Conservation (phyloP, 805 yeast genomes). For the Nematodospora valgi region DNA sequence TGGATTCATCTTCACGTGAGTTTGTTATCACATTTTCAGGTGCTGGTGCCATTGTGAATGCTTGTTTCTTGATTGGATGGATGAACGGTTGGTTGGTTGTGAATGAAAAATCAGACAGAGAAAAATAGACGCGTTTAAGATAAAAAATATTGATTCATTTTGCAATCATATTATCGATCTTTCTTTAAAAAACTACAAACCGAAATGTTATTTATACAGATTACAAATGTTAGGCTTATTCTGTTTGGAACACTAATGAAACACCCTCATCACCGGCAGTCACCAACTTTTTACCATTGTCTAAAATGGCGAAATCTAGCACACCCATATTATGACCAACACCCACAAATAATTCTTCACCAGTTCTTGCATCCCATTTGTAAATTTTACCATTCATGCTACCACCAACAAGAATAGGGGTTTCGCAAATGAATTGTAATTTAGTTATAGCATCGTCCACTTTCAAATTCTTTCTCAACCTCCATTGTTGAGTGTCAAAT, state of each 20-base stretch:
- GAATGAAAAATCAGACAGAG: too few relatives aligned
- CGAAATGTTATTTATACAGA: too few relatives aligned
- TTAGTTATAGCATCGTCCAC: constrained; percentile 84
- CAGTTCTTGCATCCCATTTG: constrained; percentile 88
- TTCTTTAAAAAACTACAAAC: too few relatives aligned
- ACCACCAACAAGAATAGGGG: constrained; percentile 63
- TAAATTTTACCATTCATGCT: constrained; percentile 84
- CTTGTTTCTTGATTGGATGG: too few relatives aligned
- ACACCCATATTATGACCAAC: constrained; percentile 95
- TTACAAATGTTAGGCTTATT: too few relatives aligned
- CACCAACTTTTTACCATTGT: constrained; percentile 63
- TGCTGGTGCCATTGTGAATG: background rate
- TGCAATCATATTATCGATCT: too few relatives aligned
- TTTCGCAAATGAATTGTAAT: constrained; percentile 57
- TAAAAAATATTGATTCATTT: too few relatives aligned
- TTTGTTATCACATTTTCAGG: background rate
- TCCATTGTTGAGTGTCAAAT: constrained; percentile 84
- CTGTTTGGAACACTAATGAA: constrained; percentile 62
- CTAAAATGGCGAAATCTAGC: constrained; percentile 73
- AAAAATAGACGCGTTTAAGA: background rate
- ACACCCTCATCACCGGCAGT: constrained; percentile 99
- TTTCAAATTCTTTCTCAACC: constrained; percentile 66
- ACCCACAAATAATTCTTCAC: constrained; percentile 71
- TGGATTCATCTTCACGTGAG: constrained; percentile 5
- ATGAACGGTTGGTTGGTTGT: too few relatives aligned